Evolutionary conservation across 352 stramenopile species (phyloP).

Genomic region (Hyaloperonospora arabidopsidis): DNA sequence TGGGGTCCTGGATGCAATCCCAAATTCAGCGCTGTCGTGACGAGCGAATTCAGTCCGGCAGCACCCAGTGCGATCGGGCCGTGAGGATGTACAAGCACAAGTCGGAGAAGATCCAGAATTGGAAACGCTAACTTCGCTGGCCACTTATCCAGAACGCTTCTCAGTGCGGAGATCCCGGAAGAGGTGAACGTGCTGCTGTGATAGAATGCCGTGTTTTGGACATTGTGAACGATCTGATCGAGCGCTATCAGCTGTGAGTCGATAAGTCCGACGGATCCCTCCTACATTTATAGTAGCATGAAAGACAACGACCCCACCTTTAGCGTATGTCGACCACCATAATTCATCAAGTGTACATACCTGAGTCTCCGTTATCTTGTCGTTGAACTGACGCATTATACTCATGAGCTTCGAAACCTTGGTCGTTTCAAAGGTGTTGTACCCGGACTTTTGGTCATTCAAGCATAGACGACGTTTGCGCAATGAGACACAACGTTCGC

Average conservation of each 20-base stretch:
- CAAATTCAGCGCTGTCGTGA: conserved; percentile 33
- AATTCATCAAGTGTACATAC: conserved; percentile 24
- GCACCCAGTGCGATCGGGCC: conserved; percentile 38
- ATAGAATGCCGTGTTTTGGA: conserved; percentile 86
- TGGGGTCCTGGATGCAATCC: conserved; percentile 23
- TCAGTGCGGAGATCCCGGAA: conserved; percentile 53
- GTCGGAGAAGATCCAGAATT: conserved; percentile 86
- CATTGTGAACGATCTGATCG: conserved; percentile 46
- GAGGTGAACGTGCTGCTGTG: conserved; percentile 84
- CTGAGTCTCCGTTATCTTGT: conserved; percentile 45
- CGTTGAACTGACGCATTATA: conserved; percentile 88
- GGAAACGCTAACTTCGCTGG: conserved; percentile 79
- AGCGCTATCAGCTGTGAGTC: conserved; percentile 52
- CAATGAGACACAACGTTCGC: conserved; percentile 9
- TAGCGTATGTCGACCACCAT: not conserved
- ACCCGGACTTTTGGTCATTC: conserved; percentile 44
- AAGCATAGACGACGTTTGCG: conserved; percentile 5
- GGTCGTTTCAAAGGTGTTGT: conserved; percentile 89
- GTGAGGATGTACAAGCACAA: conserved; percentile 87
- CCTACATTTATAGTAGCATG: conserved; percentile 1
- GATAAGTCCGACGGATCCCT: conserved; percentile 17
- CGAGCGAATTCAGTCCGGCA: conserved; percentile 28
- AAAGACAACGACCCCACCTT: conserved; percentile 4
- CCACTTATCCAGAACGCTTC: conserved; percentile 60
- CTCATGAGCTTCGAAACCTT: conserved; percentile 89